phyloP scores from a whole-genome alignment of 2,329 filamentous ascomycete genomes.

The Macrophomina phaseolina region DNA sequence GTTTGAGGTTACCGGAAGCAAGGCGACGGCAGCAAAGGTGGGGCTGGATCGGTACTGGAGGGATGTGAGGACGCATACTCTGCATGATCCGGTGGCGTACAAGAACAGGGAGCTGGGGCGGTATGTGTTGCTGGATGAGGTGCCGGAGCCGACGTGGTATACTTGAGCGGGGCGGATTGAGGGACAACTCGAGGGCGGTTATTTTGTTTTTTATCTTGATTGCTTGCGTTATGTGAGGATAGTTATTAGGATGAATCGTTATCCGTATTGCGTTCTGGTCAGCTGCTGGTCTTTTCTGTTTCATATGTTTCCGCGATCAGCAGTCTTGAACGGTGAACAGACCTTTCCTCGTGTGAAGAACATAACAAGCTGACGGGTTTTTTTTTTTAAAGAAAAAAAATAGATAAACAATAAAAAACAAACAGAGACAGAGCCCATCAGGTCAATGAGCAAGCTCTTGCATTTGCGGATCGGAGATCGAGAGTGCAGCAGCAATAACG shows the following conservation, averaged over 20 bases:
- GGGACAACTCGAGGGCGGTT: neutral
- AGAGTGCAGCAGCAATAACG: neutral
- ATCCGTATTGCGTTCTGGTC: too few relatives aligned
- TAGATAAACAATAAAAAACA: too few relatives aligned
- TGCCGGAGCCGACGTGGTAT: slow-evolving; percentile 67
- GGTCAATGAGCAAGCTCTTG: neutral
- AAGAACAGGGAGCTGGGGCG: slow-evolving; percentile 68
- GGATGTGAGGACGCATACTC: slow-evolving; percentile 68
- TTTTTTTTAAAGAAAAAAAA: too few relatives aligned
- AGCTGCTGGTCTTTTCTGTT: too few relatives aligned
- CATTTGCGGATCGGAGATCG: neutral
- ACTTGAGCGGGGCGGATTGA: slow-evolving; percentile 46
- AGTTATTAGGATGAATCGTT: too few relatives aligned
- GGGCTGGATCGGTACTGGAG: slow-evolving; percentile 71
- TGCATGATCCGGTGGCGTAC: slow-evolving; percentile 72
- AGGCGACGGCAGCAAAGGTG: slow-evolving; percentile 63
- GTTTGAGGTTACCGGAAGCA: slow-evolving; percentile 68
- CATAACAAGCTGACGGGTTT: too few relatives aligned
- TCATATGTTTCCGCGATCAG: too few relatives aligned
- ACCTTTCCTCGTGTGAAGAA: too few relatives aligned
- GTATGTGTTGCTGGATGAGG: slow-evolving; percentile 62
- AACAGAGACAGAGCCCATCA: too few relatives aligned
- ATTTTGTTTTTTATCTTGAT: too few relatives aligned
- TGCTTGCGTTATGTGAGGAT: too few relatives aligned
- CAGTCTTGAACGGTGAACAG: too few relatives aligned